These are phyloP conservation scores for Protomyces arabidopsidicola DNA, from an alignment of 1,139 yeast genomes.

Conservation along the genomic window DNA sequence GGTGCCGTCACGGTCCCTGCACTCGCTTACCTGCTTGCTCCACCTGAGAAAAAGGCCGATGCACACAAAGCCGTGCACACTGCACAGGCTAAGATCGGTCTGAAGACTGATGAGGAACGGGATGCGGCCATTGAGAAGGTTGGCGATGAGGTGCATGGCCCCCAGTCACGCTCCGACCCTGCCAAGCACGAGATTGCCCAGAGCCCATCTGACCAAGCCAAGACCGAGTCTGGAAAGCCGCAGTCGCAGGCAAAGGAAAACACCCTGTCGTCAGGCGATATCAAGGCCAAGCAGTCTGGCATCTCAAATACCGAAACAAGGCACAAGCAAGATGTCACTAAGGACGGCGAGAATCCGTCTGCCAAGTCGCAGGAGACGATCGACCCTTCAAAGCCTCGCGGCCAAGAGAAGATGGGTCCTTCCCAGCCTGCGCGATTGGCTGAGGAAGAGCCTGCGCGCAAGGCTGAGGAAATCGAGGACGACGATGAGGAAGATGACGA, in stretches of 20 bases:
- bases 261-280: conserved; percentile 13
- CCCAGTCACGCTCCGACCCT: conserved; percentile 13
- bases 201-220: conserved; percentile 2
- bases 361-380: conserved; percentile 20
- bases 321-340: conserved; percentile 16
- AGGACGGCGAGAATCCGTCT: conserved; percentile 21
- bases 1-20: conserved; percentile 24
- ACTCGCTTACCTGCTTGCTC: conserved; percentile 25
- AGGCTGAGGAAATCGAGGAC: not conserved
- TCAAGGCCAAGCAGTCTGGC: conserved; percentile 23
- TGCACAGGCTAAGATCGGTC: conserved; percentile 13
- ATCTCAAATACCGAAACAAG: conserved; percentile 21
- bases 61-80: conserved; percentile 23
- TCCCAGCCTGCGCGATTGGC: not conserved
- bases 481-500: not conserved
- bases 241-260: not conserved
- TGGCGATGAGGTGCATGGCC: conserved; percentile 24
- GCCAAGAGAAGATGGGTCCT: conserved; percentile 16
- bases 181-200: conserved; percentile 5
- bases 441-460: not conserved
- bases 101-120: conserved; percentile 9
- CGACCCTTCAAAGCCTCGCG: conserved; percentile 14
- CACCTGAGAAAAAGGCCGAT: conserved; percentile 15
- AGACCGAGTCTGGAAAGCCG: conserved; percentile 3
- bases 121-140: conserved; percentile 13